phyloP scores from a whole-genome alignment of 495 filamentous ascomycete genomes.

The Penicillium roqueforti region DNA sequence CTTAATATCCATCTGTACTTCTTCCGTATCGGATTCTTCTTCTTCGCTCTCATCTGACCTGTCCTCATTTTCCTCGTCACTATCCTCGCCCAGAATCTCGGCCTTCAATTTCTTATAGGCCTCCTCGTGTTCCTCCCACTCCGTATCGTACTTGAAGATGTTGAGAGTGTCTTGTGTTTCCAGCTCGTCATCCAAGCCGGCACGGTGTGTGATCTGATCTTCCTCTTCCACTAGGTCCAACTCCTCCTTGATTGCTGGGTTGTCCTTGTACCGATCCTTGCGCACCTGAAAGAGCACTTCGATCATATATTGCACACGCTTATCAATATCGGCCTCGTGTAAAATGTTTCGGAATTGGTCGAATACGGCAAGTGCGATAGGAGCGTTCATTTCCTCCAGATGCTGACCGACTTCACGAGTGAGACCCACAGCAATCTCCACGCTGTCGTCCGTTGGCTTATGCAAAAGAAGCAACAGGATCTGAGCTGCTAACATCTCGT shows the following conservation, averaged over 20 bases:
- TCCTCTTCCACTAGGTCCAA: slow-evolving; percentile 95
- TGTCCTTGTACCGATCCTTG: slow-evolving; percentile 95
- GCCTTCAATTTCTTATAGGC: slow-evolving; percentile 85
- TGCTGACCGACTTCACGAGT: slow-evolving; percentile 89
- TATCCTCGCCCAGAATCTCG: slow-evolving; percentile 90
- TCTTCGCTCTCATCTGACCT: slow-evolving; percentile 69
- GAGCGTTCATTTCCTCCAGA: slow-evolving; percentile 85
- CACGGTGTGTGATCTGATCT: slow-evolving; percentile 88
- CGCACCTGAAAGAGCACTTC: slow-evolving; percentile 96
- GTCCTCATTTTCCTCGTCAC: slow-evolving; percentile 70
- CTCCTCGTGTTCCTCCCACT: slow-evolving; percentile 88
- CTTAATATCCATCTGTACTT: slow-evolving; percentile 82
- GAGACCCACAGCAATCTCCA: slow-evolving; percentile 93
- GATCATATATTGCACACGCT: slow-evolving; percentile 96
- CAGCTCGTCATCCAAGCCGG: slow-evolving; percentile 74
- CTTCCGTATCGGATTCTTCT: slow-evolving; percentile 74
- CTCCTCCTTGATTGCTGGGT: slow-evolving; percentile 84
- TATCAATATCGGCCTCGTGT: slow-evolving; percentile 94
- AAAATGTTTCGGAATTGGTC: slow-evolving; percentile 94
- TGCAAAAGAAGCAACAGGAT: slow-evolving; percentile 83
- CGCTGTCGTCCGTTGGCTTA: slow-evolving; percentile 95
- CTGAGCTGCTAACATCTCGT: slow-evolving; percentile 88
- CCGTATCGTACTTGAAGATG: slow-evolving; percentile 88
- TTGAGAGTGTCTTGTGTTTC: slow-evolving; percentile 82
- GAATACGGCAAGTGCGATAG: slow-evolving; percentile 83